Conservation (phyloP, 169 alveolate genomes). For the Eimeria sp. region DNA sequence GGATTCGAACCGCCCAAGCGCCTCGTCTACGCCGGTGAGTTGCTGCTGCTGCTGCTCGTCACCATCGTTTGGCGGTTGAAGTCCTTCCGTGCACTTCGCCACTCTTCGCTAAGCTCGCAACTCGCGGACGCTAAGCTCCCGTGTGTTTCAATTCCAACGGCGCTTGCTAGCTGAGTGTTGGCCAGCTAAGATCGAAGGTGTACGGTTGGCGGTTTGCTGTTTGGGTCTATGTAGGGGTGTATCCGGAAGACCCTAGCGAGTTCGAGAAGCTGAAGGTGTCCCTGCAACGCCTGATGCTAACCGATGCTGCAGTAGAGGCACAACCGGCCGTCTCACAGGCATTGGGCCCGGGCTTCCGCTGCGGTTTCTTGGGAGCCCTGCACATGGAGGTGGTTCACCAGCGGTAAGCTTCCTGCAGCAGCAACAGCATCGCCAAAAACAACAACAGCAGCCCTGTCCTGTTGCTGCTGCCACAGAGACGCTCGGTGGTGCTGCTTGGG, state of each 20-base stretch:
- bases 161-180: background rate
- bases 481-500: background rate
- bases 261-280: conserved; percentile 87
- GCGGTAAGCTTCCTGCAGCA: conserved; percentile 91
- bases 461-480: background rate
- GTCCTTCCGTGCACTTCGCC: background rate
- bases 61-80: background rate
- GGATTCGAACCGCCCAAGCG: conserved; percentile 77
- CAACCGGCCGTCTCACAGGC: conserved; percentile 93
- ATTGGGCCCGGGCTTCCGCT: conserved; percentile 96
- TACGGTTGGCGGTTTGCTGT: background rate
- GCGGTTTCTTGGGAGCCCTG: conserved; percentile 97
- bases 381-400: conserved; percentile 97
- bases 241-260: conserved; percentile 81
- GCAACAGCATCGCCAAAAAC: conserved; percentile 5
- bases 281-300: conserved; percentile 92
- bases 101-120: background rate
- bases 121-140: background rate
- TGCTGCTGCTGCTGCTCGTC: conserved; percentile 5
- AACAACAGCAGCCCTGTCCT: background rate
- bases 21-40: conserved; percentile 74
- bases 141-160: background rate
- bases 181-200: background rate
- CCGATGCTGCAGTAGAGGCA: conserved; percentile 94
- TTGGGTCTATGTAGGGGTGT: conserved; percentile 88